Evolutionary conservation across 192 early-diverging fungal genomes (phyloP).

Genomic region (Backusella macrospora): DNA sequence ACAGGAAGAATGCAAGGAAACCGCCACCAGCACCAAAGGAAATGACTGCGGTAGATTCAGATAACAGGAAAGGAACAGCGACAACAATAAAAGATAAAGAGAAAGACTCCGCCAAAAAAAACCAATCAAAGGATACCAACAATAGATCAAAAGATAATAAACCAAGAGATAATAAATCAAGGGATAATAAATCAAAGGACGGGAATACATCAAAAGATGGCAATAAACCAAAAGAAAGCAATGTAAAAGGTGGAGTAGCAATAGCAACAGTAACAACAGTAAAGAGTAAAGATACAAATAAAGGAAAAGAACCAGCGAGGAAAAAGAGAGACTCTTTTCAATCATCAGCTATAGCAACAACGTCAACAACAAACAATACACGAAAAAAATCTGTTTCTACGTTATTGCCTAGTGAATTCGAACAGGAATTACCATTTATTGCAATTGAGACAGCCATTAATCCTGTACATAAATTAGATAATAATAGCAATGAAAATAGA

Average conservation of each 20-base stretch:
- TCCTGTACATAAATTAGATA: constrained; percentile 15
- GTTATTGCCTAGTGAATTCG: background rate
- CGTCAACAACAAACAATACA: background rate
- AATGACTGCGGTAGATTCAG: background rate
- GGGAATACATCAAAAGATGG: background rate
- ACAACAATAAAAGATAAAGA: background rate
- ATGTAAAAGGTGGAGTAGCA: background rate
- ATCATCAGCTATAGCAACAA: no score
- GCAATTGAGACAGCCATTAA: constrained; percentile 22
- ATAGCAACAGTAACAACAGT: background rate
- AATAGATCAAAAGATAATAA: background rate
- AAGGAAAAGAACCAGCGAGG: no score
- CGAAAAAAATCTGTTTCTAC: background rate
- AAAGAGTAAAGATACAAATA: background rate
- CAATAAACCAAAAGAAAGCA: background rate
- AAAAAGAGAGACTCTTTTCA: background rate
- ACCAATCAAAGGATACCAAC: background rate
- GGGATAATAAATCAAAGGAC: background rate
- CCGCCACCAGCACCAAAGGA: background rate
- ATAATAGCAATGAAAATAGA: background rate
- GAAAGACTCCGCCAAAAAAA: background rate
- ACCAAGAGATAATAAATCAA: background rate
- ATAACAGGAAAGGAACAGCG: background rate
- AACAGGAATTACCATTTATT: constrained; percentile 14
- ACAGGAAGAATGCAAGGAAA: background rate